A percentile compares a stretch with the other conserved stretches of the same genome.
Evolutionary conservation across 148 eudicot genomes (phyloP).

Genomic region (Selenicereus undatus): DNA sequence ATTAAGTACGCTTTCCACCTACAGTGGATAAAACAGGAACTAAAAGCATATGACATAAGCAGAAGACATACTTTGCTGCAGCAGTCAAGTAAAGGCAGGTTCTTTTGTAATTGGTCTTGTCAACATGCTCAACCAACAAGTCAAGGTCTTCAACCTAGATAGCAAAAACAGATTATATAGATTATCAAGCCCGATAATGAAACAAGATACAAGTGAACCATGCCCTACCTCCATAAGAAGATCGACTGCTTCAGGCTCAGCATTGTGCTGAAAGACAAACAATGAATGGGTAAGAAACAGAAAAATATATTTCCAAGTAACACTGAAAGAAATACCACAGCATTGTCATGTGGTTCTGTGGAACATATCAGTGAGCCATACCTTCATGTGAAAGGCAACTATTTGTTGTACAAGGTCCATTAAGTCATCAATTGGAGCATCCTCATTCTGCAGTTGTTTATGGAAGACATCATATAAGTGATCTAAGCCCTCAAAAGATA

Average conservation of each 20-base stretch:
- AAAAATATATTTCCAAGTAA: background rate
- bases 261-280: slow-evolving; percentile 78
- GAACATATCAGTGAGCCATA: slow-evolving; percentile 19
- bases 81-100: slow-evolving; percentile 80
- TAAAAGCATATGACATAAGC: background rate
- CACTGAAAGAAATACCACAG: background rate
- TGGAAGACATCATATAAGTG: background rate
- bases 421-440: slow-evolving; percentile 57
- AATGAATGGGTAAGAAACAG: slow-evolving; percentile 7
- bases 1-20: no score
- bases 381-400: slow-evolving; percentile 93
- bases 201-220: slow-evolving; percentile 13
- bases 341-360: background rate
- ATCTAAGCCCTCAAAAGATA: background rate
- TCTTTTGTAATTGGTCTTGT: slow-evolving; percentile 63
- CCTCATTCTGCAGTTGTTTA: slow-evolving; percentile 55
- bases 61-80: slow-evolving; percentile 53
- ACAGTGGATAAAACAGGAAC: no score
- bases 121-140: slow-evolving; percentile 65
- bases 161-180: slow-evolving; percentile 1
- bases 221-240: slow-evolving; percentile 86
- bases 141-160: slow-evolving; percentile 84
- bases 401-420: slow-evolving; percentile 79
- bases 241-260: slow-evolving; percentile 97
- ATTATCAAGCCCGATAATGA: slow-evolving; percentile 4